Evolutionary conservation across 108 stramenopile genomes (phyloP).

Genomic region (Nitzschia sp.): DNA sequence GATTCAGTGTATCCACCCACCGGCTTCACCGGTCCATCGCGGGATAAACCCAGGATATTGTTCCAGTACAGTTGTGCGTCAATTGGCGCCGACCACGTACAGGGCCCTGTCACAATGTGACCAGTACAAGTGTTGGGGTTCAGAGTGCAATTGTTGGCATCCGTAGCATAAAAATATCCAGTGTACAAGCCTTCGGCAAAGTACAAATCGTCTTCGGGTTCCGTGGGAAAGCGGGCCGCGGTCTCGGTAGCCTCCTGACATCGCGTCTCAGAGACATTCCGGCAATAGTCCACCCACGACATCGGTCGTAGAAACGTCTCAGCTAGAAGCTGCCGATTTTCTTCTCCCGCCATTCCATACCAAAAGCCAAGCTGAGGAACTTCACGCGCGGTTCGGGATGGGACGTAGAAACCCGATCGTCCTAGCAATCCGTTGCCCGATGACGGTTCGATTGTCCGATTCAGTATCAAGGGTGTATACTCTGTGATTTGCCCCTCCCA

Average conservation of each 20-base stretch:
- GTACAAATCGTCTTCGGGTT: slow-evolving; percentile 11
- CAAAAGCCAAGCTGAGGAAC: slow-evolving; percentile 36
- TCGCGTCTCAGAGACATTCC: slow-evolving; percentile 9
- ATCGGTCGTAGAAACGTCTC: slow-evolving; percentile 41
- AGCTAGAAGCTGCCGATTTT: slow-evolving; percentile 37
- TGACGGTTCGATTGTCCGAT: slow-evolving; percentile 18
- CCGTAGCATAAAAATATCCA: slow-evolving; percentile 30
- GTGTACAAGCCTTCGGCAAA: slow-evolving; percentile 19
- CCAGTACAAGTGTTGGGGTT: slow-evolving; percentile 31
- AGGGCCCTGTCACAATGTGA: slow-evolving; percentile 24
- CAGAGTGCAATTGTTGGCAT: slow-evolving; percentile 22
- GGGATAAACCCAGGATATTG: slow-evolving; percentile 22
- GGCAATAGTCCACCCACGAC: slow-evolving; percentile 49
- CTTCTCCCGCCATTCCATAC: slow-evolving; percentile 40
- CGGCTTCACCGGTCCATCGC: slow-evolving; percentile 15
- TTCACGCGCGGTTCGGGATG: slow-evolving; percentile 14
- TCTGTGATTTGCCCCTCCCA: slow-evolving; percentile 25
- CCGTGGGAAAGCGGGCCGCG: not conserved
- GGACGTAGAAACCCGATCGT: slow-evolving; percentile 35
- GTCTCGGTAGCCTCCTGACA: slow-evolving; percentile 18
- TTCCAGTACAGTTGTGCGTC: slow-evolving; percentile 39
- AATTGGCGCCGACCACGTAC: slow-evolving; percentile 21
- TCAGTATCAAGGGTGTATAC: not conserved
- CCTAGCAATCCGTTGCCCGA: slow-evolving; percentile 37
- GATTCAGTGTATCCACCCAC: slow-evolving; percentile 35